A percentile compares a stretch with the other conserved stretches of the same genome.
Evolutionary conservation across 108 stramenopile species (phyloP).

Genomic region (Nannochloropsis gaditana): DNA sequence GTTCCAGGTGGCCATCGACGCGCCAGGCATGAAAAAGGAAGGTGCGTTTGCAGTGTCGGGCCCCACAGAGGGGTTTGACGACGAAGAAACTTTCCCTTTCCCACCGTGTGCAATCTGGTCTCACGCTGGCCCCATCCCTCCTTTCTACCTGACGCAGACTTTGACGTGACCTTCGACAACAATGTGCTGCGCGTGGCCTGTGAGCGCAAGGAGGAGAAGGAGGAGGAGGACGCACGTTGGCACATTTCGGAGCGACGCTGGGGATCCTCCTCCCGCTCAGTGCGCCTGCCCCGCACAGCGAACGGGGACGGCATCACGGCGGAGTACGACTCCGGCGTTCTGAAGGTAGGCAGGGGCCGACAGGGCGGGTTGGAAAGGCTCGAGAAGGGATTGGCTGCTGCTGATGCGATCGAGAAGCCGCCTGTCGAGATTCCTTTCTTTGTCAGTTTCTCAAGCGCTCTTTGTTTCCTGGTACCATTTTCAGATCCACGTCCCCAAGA

Average conservation of each 20-base stretch:
- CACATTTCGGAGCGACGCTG: background rate
- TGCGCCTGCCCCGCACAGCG: background rate
- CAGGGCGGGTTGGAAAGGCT: too few species aligned
- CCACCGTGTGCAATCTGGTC: background rate
- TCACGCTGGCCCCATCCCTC: background rate
- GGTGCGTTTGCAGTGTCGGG: background rate
- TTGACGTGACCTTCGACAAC: background rate
- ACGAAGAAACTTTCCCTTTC: background rate
- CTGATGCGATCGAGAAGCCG: too few species aligned
- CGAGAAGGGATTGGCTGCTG: too few species aligned
- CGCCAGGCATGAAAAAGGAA: background rate
- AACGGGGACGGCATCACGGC: background rate
- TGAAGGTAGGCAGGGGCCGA: background rate
- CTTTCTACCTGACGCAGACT: background rate
- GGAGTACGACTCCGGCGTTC: background rate
- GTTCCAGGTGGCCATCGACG: background rate
- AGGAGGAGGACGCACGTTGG: background rate
- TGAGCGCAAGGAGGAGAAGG: slow-evolving; percentile 11
- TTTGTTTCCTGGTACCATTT: background rate
- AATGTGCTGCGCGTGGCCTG: background rate
- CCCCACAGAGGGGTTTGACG: background rate
- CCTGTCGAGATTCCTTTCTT: background rate
- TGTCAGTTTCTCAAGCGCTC: background rate
- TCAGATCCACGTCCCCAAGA: background rate
- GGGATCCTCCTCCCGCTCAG: background rate